These are phyloP conservation scores for Ustilago lituana DNA, from an alignment of 1,284 basidiomycete genomes.

Conservation along the genomic window DNA sequence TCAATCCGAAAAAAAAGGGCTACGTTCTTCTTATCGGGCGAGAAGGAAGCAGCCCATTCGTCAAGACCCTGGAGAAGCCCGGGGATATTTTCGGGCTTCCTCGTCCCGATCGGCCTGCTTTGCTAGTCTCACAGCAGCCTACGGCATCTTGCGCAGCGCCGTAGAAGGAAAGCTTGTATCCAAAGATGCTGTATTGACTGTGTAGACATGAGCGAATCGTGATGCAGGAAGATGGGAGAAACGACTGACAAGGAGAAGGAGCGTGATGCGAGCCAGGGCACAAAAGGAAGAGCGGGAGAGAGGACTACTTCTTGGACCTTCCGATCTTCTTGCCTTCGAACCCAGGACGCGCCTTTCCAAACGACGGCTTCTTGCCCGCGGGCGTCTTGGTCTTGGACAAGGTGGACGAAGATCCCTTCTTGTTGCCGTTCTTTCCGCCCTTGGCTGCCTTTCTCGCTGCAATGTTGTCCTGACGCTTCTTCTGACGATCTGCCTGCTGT, in stretches of 20 bases:
- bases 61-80: too few relatives aligned
- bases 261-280: neutral
- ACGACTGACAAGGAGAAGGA: neutral
- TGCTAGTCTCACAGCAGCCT: too few relatives aligned
- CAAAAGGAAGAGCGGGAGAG: neutral
- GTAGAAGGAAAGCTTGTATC: neutral
- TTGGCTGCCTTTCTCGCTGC: constrained; percentile 54
- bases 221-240: neutral
- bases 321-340: constrained; percentile 59
- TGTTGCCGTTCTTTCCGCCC: constrained; percentile 36
- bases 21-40: constrained; percentile 41
- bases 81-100: too few relatives aligned
- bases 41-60: too few relatives aligned
- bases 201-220: neutral
- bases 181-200: constrained; percentile 6
- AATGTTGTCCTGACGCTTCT: constrained; percentile 63
- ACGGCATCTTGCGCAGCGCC: too few relatives aligned
- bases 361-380: constrained; percentile 29
- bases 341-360: constrained; percentile 56
- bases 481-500: constrained; percentile 57
- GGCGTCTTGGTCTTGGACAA: constrained; percentile 39
- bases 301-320: constrained; percentile 32
- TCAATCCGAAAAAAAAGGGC: neutral
- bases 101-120: too few relatives aligned
- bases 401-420: constrained; percentile 30